Base-by-base conservation (phyloP, 768 basidiomycete species). In the Pilatotrama ljubarskyi region DNA sequence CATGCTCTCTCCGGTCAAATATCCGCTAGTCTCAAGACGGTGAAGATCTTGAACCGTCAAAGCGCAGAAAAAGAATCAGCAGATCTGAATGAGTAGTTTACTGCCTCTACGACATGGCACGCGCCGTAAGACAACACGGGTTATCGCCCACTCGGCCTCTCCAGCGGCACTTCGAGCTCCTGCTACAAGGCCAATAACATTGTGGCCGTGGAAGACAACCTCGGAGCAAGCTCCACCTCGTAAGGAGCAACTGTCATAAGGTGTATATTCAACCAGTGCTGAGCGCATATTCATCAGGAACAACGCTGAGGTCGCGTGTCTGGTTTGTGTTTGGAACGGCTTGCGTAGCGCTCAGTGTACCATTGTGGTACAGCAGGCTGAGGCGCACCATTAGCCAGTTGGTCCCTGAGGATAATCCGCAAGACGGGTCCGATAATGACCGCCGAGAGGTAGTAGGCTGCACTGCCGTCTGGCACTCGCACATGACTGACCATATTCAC, bases 251-350 rank as follows among this genome's bases (percentile, higher is more conserved):
- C 38, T 15, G 14, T 15, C 5, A 14, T 15, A 14, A 6, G 3
- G n/a, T 40, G 38, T 41, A 5, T 29, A 3, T 24, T 32, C 10
- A n/a, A 22, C 10, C 10, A 32, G 29, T 10, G 29, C 20, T 51
- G 40, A 38, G 1, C 18, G 11, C 18, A 13, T 24, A 15, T 4
- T 7, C 15, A 13, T 13, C n/a, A 53, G 52, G 42, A 3, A 26
- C 7, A 4, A 15, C n/a, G 25, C 18, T 5, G 20, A 35, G 14
- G 15, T 47, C 58, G 52, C 24, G 51, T 10, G 2, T 36, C 22
- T 56, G 55, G 49, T 41, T 55, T 29, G 50, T 38, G 38, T 25
- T 52, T 17, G 54, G 54, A 10, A 52, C 51, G 8, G 41, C 42
- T 20, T 56, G 61, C 10, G 36, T 46, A 5, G 55, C 50, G 25